Percentiles rank a stretch among this genome's conserved stretches.
phyloP scores from a whole-genome alignment of 1,284 basidiomycete species.

The Leccinum subrobustum region DNA sequence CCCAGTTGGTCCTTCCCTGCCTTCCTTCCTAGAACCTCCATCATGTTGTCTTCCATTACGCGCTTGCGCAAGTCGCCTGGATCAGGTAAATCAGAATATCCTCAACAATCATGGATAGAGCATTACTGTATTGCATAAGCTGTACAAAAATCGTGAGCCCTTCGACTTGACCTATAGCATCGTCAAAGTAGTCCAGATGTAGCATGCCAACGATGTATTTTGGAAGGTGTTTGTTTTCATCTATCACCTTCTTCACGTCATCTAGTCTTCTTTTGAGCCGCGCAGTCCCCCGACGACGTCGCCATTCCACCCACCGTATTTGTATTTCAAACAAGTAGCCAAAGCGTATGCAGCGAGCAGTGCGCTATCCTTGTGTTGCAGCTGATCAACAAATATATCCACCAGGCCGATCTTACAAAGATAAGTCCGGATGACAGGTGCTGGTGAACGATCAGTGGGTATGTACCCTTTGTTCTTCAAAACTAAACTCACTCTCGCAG shows the following conservation, averaged over 20 bases:
- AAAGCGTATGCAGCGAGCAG: conserved; percentile 19
- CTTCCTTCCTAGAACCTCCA: conserved; percentile 18
- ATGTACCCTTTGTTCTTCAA: neutral
- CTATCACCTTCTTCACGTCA: conserved; percentile 10
- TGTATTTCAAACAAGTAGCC: conserved; percentile 16
- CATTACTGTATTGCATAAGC: conserved; percentile 17
- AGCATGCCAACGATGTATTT: conserved; percentile 16
- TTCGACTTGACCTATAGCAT: conserved; percentile 12
- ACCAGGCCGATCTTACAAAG: conserved; percentile 1
- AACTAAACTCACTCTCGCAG: conserved; percentile 12
- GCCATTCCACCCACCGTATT: conserved; percentile 9
- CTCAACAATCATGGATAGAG: neutral
- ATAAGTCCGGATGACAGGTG: neutral
- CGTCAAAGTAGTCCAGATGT: conserved; percentile 14
- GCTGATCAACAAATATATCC: conserved; percentile 13
- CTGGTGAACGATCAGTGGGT: conserved; percentile 4
- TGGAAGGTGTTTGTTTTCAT: neutral
- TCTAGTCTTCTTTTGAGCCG: conserved; percentile 1
- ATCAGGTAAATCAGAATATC: neutral
- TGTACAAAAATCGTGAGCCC: conserved; percentile 13
- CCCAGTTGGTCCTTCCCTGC: conserved; percentile 8
- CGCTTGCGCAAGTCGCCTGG: conserved; percentile 17
- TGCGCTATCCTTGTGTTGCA: conserved; percentile 10
- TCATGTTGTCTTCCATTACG: conserved; percentile 12
- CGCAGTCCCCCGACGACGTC: too few relatives aligned